Base-by-base conservation (phyloP, 257 asterid species). In the Solanum paucissectum region DNA sequence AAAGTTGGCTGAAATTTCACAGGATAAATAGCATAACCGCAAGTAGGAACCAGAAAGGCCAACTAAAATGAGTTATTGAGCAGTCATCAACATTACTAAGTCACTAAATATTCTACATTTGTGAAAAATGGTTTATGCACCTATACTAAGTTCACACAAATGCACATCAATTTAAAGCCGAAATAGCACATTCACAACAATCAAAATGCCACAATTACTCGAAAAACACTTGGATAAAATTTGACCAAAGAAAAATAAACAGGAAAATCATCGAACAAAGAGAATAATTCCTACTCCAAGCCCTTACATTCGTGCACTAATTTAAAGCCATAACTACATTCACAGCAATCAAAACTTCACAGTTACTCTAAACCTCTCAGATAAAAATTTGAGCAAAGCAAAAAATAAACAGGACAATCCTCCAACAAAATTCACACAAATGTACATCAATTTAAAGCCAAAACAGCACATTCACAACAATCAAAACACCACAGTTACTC, bases 131-230 rank as follows among this genome's bases (percentile, higher is more conserved):
- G 18, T 7, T 27, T 38, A 13, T 5, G 34, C 85, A 29, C 68
- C 20, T 46, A 12, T 29, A 81, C 34, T 81, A 46, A 81, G 42
- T 29, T 32, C 77, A 82, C 21, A 52, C 83, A 75, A 87, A 88
- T 86, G 89, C 27, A 71, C 85, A 76, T 25, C 52, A 74, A 86
- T 44, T 83, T 89, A 87, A 32, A 86, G 89, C 72, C 76, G 64
- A 20, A 36, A 87, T 32, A 83, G 42, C 18, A 36, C 84, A 46
- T 69, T 83, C 23, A 27, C 40, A 44, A 7, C 37, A 79, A 83
- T 10, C 46, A 44, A 75, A 77, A 86, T 76, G 76, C 88, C 38
- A 71, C 86, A 88, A 21, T 79, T 34, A 58, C 44, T 68, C 23
- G 18, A 87, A 55, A 52, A 55, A 6, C 64, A 55, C 64, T 18